Evolutionary conservation across 768 basidiomycete genomes (phyloP).

Genomic region (Cystobasidium onofrii): DNA sequence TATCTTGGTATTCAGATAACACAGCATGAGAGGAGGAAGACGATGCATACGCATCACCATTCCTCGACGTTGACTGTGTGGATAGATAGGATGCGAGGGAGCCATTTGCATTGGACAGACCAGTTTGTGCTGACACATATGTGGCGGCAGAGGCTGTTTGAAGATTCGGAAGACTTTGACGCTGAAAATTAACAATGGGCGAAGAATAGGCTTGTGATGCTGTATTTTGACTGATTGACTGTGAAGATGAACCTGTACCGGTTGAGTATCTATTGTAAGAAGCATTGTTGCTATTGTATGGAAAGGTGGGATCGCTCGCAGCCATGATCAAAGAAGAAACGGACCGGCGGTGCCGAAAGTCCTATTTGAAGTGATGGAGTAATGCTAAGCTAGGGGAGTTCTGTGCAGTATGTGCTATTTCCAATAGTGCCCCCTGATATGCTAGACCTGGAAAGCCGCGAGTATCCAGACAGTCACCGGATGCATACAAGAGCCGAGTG

Average conservation of each 20-base stretch:
- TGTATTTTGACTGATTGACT: not conserved
- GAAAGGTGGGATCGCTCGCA: not conserved
- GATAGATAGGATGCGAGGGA: not conserved
- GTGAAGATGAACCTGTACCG: not conserved
- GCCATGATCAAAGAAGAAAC: not conserved
- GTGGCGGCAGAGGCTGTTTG: not conserved
- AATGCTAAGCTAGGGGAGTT: no score
- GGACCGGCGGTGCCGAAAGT: not conserved
- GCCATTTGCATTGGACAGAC: not conserved
- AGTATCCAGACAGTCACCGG: no score
- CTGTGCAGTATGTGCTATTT: no score
- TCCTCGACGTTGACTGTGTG: not conserved
- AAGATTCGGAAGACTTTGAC: not conserved
- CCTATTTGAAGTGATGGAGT: not conserved
- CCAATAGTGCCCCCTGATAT: no score
- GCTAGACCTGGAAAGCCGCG: no score
- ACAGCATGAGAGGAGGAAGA: not conserved
- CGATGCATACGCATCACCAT: not conserved
- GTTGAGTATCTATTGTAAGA: not conserved
- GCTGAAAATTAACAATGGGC: not conserved
- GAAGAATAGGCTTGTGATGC: not conserved
- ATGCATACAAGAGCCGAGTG: no score
- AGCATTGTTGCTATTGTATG: not conserved
- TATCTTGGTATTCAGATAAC: not conserved
- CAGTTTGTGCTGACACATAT: not conserved